Percentiles rank a stretch among this genome's conserved stretches.
These are phyloP conservation scores for Pholiota microspora DNA, from an alignment of 768 basidiomycete species.

Conservation along the genomic window DNA sequence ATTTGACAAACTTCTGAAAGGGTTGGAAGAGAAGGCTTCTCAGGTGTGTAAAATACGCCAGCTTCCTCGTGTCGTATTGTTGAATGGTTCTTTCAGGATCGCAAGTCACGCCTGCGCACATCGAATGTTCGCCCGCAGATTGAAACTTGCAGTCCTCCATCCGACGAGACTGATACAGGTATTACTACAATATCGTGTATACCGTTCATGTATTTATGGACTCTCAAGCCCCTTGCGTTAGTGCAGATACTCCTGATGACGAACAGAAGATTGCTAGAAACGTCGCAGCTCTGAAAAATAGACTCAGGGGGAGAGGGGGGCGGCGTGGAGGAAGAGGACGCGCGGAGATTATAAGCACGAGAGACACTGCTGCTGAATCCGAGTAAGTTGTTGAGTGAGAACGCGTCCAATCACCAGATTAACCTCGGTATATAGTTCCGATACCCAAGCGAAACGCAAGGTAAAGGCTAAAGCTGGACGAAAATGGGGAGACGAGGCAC, in stretches of 20 bases:
- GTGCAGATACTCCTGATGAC: slow-evolving; percentile 55
- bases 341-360: slow-evolving; percentile 47
- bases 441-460: slow-evolving; percentile 59
- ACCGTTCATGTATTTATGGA: slow-evolving; percentile 42
- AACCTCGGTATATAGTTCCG: slow-evolving; percentile 43
- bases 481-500: slow-evolving; percentile 88
- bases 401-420: slow-evolving; percentile 1
- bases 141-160: slow-evolving; percentile 46
- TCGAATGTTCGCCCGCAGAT: slow-evolving; percentile 31
- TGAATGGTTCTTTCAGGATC: slow-evolving; percentile 47
- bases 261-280: slow-evolving; percentile 92
- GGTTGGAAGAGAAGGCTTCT: slow-evolving; percentile 74
- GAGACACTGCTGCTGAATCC: slow-evolving; percentile 61
- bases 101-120: slow-evolving; percentile 60
- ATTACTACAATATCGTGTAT: slow-evolving; percentile 5
- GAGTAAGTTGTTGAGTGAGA: slow-evolving; percentile 53
- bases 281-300: slow-evolving; percentile 84
- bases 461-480: slow-evolving; percentile 71
- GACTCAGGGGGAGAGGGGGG: slow-evolving; percentile 74
- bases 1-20: slow-evolving; percentile 74
- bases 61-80: slow-evolving; percentile 3
- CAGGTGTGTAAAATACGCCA: slow-evolving; percentile 38
- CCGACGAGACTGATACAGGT: slow-evolving; percentile 65
- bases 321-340: slow-evolving; percentile 54
- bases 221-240: slow-evolving; percentile 32